Base-by-base conservation (phyloP, 768 basidiomycete genomes). In the Tephrocybe sp. region DNA sequence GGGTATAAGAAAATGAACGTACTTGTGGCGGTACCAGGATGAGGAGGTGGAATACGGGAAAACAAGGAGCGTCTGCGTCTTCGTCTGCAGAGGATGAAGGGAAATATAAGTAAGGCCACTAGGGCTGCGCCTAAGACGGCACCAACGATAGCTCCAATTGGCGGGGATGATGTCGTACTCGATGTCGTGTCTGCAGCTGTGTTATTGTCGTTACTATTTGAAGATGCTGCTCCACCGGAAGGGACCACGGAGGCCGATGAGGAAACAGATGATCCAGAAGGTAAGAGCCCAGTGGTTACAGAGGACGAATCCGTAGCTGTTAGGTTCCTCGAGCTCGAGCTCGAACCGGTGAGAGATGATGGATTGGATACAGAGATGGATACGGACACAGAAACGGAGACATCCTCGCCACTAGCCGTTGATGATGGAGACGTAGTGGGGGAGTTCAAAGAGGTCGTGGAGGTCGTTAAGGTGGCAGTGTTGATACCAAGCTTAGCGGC, bases 401-500 rank as follows among this genome's bases (percentile, higher is more conserved):
- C 12, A 12, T 30, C 12, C 7, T 30, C 28, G 28, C 28, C 12
- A 12, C 28, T n/a, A 4, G 36, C n/a, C 5, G 36, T 19, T 6
- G 16, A 4, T 21, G 36, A 4, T 5, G 18, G 18, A 37, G 16
- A 3, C 9, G 18, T 37, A 3, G n/a, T 37, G 9, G 36, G n/a
- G 36, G 36, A 21, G n/a, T n/a, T n/a, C 18, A 19, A 19, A 37
- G 36, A 19, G 6, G 36, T 5, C n/a, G 36, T 37, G 7, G 36
- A 8, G 16, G 36, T 19, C 3, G 36, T n/a, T 12, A 6, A 12
- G 9, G 36, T 37, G 5, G 16, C 36, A 7, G 36, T 16, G 16
- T 37, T 19, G 5, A 37, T 37, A 5, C 36, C 36, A 19, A 19
- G 48, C 34, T 49, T 49, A 8, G 19, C 38, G 3, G 51, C 51